Evolutionary conservation across 768 basidiomycete species (phyloP).

Genomic region (Pulveroboletus sp.): DNA sequence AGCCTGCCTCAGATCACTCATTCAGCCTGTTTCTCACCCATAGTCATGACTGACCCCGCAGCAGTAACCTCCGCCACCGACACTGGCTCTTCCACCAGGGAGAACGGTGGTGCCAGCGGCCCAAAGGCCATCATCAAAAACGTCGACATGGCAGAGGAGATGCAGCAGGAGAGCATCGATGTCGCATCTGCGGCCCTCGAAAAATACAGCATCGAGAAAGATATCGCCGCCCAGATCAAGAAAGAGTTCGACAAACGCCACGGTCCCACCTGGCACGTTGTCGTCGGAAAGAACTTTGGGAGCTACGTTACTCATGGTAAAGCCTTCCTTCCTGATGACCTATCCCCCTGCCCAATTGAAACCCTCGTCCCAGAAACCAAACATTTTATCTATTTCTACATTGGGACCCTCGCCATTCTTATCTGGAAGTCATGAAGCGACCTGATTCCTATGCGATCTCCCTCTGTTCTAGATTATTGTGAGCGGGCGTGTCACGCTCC

Average conservation of each 20-base stretch:
- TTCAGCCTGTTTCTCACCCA: not conserved
- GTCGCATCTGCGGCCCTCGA: conserved; percentile 81
- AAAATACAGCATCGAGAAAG: conserved; percentile 93
- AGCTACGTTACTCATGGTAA: conserved; percentile 96
- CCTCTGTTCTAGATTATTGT: conserved; percentile 24
- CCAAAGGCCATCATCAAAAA: conserved; percentile 93
- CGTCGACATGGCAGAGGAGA: conserved; percentile 94
- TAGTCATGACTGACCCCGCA: conserved; percentile 54
- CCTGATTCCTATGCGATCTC: conserved; percentile 5
- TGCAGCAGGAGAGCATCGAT: conserved; percentile 94
- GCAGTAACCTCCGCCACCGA: conserved; percentile 55
- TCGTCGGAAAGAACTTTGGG: conserved; percentile 98
- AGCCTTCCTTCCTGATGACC: conserved; percentile 15
- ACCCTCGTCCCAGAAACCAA: conserved; percentile 69
- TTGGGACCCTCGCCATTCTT: conserved; percentile 88
- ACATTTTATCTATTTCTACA: conserved; percentile 98
- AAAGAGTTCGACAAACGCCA: conserved; percentile 93
- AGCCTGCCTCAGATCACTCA: not conserved
- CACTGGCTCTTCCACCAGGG: conserved; percentile 40
- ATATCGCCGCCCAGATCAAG: conserved; percentile 97
- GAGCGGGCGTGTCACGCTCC: not conserved
- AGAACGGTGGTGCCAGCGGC: conserved; percentile 33
- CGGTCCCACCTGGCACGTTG: conserved; percentile 96
- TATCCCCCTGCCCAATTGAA: conserved; percentile 8
- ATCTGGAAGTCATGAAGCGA: conserved; percentile 82